Conservation (phyloP, 257 asterid genomes). For the Nicotiana tomentosiformis region DNA sequence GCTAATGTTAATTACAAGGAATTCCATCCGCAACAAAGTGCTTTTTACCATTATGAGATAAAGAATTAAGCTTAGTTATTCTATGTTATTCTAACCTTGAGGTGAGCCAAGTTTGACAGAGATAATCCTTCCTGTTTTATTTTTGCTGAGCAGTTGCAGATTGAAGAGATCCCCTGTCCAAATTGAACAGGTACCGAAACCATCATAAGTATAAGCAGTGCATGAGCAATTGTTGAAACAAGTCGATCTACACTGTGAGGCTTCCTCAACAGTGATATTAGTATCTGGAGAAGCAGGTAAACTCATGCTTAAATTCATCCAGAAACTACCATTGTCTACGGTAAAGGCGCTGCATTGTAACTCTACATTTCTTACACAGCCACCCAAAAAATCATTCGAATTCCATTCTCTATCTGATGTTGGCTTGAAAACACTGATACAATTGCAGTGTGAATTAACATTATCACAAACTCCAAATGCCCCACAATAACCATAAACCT, state of each 20-base stretch:
- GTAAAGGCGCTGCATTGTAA: not conserved
- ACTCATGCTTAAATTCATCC: not conserved
- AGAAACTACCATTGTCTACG: not conserved
- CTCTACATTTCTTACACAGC: constrained; percentile 21
- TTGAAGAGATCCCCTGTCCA: not conserved
- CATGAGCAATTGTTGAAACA: constrained; percentile 8
- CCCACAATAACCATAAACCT: constrained; percentile 39
- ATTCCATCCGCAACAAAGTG: not conserved
- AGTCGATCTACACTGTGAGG: not conserved
- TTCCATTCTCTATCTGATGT: constrained; percentile 24
- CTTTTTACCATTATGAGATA: not conserved
- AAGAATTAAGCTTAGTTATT: not conserved
- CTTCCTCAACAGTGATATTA: not conserved
- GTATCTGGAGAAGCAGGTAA: not conserved
- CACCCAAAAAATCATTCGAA: constrained; percentile 27
- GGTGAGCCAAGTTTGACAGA: not conserved
- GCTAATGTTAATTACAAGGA: not conserved
- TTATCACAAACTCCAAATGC: constrained; percentile 27
- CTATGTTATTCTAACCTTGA: not conserved
- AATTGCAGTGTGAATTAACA: constrained; percentile 24
- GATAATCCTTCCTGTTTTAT: not conserved
- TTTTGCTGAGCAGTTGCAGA: not conserved
- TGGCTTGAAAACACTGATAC: constrained; percentile 24
- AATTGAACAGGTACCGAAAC: not conserved
- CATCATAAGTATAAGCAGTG: not conserved